phyloP scores from a whole-genome alignment of 164 flowering plant species.

The Magnolia officinalis region DNA sequence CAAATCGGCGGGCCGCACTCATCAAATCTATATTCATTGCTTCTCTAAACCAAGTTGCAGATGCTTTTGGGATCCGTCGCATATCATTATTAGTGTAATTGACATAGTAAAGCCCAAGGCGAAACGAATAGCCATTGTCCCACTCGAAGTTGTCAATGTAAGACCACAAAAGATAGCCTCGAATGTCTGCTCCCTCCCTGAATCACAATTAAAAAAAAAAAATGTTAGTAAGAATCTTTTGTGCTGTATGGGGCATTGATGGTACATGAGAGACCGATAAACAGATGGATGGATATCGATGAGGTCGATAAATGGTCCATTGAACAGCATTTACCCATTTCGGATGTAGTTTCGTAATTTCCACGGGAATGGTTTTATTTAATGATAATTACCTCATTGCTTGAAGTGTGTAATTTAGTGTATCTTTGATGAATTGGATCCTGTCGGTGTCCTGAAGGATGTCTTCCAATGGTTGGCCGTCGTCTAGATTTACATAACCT shows the following conservation, averaged over 20 bases:
- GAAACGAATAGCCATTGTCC: slow-evolving; percentile 23
- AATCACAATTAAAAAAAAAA: not conserved
- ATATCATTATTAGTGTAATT: slow-evolving; percentile 25
- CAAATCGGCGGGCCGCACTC: not conserved
- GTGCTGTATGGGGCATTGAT: not conserved
- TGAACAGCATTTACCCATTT: not conserved
- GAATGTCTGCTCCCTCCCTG: slow-evolving; percentile 19
- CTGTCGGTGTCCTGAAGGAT: slow-evolving; percentile 23
- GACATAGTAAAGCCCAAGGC: slow-evolving; percentile 40
- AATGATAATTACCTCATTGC: slow-evolving; percentile 19
- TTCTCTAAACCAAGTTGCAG: slow-evolving; percentile 36
- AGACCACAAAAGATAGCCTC: slow-evolving; percentile 33
- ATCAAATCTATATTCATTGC: slow-evolving; percentile 13
- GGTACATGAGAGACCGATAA: not conserved
- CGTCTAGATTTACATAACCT: slow-evolving; percentile 23
- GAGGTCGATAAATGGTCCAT: not conserved
- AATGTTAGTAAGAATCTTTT: not conserved
- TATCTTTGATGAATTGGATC: slow-evolving; percentile 18
- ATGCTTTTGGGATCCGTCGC: slow-evolving; percentile 35
- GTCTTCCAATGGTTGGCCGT: slow-evolving; percentile 17
- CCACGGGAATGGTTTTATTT: not conserved
- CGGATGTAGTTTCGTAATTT: not conserved
- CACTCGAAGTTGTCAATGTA: slow-evolving; percentile 49
- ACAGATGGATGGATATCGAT: not conserved
- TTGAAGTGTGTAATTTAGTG: slow-evolving; percentile 17